Conservation (phyloP, 2,329 filamentous ascomycete species). For the Pestalotiopsis sp. region DNA sequence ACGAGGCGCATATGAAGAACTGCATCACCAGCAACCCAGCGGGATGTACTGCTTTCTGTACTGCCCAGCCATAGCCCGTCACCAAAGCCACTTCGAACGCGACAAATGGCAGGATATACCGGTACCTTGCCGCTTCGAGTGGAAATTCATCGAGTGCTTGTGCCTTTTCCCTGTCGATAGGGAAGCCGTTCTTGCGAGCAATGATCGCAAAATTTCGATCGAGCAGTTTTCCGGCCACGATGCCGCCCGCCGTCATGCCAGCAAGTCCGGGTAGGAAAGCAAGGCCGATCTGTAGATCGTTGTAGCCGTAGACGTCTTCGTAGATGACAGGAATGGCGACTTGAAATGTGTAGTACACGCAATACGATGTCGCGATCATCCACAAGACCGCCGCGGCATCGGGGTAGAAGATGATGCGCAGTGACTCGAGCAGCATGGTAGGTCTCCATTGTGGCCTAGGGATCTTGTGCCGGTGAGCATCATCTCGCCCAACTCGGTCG, state of each 20-base stretch:
- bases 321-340: conserved; percentile 14
- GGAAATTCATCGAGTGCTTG: conserved; percentile 4
- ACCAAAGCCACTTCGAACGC: conserved; percentile 7
- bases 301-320: conserved; percentile 12
- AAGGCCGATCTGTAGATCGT: conserved; percentile 14
- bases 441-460: background rate
- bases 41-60: conserved; percentile 6
- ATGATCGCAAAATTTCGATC: conserved; percentile 14
- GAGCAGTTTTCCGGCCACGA: conserved; percentile 14
- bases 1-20: conserved; percentile 13
- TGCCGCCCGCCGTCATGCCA: conserved; percentile 14
- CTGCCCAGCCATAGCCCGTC: conserved; percentile 14
- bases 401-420: conserved; percentile 20
- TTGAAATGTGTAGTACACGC: conserved; percentile 9
- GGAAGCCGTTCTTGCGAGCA: background rate
- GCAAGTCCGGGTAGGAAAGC: conserved; percentile 8
- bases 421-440: conserved; percentile 13
- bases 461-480: background rate
- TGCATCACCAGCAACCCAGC: conserved; percentile 12
- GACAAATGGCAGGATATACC: background rate
- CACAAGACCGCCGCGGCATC: conserved; percentile 18
- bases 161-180: background rate
- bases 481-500: background rate
- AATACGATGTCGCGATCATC: conserved; percentile 1
- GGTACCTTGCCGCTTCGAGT: conserved; percentile 11